Conservation (phyloP, 257 asterid species). For the Solanum sitiens region DNA sequence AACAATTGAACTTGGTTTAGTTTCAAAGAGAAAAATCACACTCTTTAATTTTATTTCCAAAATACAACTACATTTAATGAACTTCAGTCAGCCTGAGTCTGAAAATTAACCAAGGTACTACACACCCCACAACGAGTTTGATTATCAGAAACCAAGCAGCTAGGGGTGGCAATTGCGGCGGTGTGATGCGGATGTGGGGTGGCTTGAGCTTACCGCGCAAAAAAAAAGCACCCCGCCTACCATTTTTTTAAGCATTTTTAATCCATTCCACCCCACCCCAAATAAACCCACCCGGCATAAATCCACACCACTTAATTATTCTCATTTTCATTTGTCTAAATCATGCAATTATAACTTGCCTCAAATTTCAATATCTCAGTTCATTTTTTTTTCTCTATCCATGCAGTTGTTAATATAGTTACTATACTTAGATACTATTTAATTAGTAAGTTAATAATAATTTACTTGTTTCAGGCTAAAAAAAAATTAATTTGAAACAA, state of each 20-base stretch:
- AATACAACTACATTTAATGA: not conserved
- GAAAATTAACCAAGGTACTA: not conserved
- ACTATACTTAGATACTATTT: not conserved
- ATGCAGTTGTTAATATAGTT: not conserved
- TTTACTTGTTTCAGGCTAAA: not conserved
- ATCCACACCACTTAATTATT: not conserved
- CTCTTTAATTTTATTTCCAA: not conserved
- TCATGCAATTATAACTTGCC: not conserved
- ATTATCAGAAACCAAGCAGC: not conserved
- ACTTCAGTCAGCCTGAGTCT: not conserved
- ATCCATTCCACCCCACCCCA: not conserved
- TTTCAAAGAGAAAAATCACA: not conserved
- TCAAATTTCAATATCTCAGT: not conserved
- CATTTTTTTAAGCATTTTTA: no score
- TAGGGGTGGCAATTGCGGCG: not conserved
- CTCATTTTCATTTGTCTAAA: not conserved
- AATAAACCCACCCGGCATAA: not conserved
- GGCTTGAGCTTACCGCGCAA: not conserved
- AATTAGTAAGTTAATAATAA: not conserved
- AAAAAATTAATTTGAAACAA: not conserved
- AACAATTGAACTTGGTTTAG: not conserved
- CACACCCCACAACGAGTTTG: not conserved
- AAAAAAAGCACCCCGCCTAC: no score
- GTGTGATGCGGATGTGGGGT: not conserved
- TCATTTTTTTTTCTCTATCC: not conserved